Base-by-base conservation (phyloP, 2,329 filamentous ascomycete species). In the Geosmithia flava region DNA sequence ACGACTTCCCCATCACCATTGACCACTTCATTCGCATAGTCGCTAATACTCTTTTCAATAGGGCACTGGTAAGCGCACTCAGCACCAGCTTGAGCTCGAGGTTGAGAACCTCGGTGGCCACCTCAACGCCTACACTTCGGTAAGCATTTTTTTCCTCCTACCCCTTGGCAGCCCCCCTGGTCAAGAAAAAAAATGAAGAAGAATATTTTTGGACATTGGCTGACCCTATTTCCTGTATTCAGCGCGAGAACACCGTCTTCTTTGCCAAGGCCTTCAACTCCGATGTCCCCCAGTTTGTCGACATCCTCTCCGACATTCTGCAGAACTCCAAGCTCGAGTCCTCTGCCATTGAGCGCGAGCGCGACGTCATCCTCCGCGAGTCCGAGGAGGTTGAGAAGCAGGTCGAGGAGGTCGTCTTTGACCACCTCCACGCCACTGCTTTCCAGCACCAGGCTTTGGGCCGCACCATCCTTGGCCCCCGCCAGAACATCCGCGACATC, bases 81-180 rank as follows among this genome's bases (percentile, higher is more conserved):
- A 98, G 72, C 86, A 94, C 68, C 93, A 98, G 75, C 78, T 98
- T 67, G 93, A 98, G 76, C 83, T 98, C 56, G 93, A 98, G 77
- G 97, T 98, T 65, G 93, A 98, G 80, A 98, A 98, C 76, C 96
- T 98, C 87, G 93, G 93, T 68, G 93, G 88, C 56, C 93, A 98
- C 75, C 80, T 98, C 61, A 98, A 98, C 72, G 93, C 93, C 68
- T 98, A 98, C 78, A 98, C 93, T 62, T 97, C 91, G 76, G 90
- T 96, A 82, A 63, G 85, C 71, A 23, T 27, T 58, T 60, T 60
- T 50, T 37, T 37, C 33, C 33, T 13, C 15, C 33, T 11, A 3
- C 10, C 33, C 33, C 33, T 16, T 16, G 33, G 33, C 11, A n/a
- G 6, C 33, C 6, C 33, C 33, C 33, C 33, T 13, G 33, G 15